Base-by-base conservation (phyloP, 148 eudicot species). In the Rheum nobile region DNA sequence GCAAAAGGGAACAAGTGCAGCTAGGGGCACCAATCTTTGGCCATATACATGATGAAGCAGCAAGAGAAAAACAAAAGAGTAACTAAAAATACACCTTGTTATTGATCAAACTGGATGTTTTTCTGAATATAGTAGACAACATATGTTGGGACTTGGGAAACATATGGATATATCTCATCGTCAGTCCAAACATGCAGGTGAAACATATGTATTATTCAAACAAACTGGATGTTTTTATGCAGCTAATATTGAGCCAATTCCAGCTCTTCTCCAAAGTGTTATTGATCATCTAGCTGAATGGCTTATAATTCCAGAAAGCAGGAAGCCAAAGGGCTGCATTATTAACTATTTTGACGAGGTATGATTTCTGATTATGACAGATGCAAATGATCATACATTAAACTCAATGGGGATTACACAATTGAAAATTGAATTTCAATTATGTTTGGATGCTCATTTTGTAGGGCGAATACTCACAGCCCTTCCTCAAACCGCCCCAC, bases 331-430 rank as follows among this genome's bases (percentile, higher is more conserved):
- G 74, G 89, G 97, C 72, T 95, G 97, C 84, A 85, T 91, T 63
- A 86, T 91, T 34, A 90, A 91, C 87, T 95, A 86, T 80, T 95
- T 91, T 57, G 97, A 95, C 41, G 97, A 91, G 97, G 99, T 91
- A 86, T 72, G 29, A 22, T 7, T 57, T 28, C 34, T 22, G 8
- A 54, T 21, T 54, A 22, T 44, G 16, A 44, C 13, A 9, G 3
- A 0, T 9, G 48, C 6, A 44, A 12, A 44, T 54, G 28, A 54
- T 22, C 26, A 8, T 54, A 54, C 29, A 26, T 1, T 28, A 59
- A 59, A 0, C 17, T 24, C 26, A 0, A 41, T 9, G 2, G 6
- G 26, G 31, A 59, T 59, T 28, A 59, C 12, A 28, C 63, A 55
- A 10, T 10, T 59, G 34, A 28, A 54, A 21, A 50, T n/a, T n/a